phyloP scores from a whole-genome alignment of 192 early-diverging fungal genomes.

The Backusella macrospora region DNA sequence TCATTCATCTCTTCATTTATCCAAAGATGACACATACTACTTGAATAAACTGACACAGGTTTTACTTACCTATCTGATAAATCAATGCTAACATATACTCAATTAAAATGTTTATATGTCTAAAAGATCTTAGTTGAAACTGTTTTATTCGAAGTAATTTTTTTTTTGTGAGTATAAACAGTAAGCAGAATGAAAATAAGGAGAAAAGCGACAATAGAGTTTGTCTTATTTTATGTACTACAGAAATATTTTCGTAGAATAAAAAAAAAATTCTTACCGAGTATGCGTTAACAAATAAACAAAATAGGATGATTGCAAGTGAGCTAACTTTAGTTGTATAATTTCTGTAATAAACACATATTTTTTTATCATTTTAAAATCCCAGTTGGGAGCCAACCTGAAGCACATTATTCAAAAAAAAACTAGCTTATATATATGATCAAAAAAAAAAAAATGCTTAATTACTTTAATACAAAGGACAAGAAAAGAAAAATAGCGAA shows the following conservation, averaged over 20 bases:
- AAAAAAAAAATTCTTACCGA: neutral
- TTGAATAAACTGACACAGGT: neutral
- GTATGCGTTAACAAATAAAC: neutral
- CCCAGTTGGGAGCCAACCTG: neutral
- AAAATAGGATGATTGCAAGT: neutral
- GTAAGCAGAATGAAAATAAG: neutral
- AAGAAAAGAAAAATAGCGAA: neutral
- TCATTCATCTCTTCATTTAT: neutral
- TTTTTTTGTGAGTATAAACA: neutral
- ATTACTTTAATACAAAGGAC: slow-evolving; percentile 5
- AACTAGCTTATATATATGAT: slow-evolving; percentile 6
- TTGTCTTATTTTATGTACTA: neutral
- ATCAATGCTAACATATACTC: neutral
- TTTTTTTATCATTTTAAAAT: neutral
- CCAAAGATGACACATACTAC: neutral
- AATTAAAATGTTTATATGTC: neutral
- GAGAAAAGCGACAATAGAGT: neutral
- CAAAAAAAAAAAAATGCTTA: slow-evolving; percentile 14
- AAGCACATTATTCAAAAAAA: neutral
- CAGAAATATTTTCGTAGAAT: neutral
- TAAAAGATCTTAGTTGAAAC: neutral
- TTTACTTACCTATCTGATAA: neutral
- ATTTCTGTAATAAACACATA: slow-evolving; percentile 2
- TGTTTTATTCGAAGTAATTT: neutral
- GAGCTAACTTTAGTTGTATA: neutral